These are phyloP conservation scores for Mrakia hoshinonis DNA, from an alignment of 768 basidiomycete species.

Conservation along the genomic window DNA sequence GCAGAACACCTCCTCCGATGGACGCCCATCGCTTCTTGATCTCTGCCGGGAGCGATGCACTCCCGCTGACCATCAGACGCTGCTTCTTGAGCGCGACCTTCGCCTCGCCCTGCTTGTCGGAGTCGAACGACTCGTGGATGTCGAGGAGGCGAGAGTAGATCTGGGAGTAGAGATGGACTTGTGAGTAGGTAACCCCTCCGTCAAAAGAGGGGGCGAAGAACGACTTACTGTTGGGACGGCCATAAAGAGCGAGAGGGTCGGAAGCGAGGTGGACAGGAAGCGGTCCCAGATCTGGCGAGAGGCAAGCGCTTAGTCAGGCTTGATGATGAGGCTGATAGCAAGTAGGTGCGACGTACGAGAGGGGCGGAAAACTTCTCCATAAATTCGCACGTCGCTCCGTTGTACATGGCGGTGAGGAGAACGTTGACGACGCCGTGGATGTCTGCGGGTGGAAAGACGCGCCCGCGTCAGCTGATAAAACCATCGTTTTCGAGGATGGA, in stretches of 20 bases:
- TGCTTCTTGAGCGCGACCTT: conserved; percentile 32
- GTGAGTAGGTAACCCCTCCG: not conserved
- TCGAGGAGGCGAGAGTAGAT: conserved; percentile 27
- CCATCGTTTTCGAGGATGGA: no score
- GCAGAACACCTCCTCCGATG: conserved; percentile 35
- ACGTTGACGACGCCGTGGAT: conserved; percentile 38
- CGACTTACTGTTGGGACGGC: conserved; percentile 36
- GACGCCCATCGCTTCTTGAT: conserved; percentile 36
- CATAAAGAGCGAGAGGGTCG: conserved; percentile 36
- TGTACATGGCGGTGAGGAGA: conserved; percentile 35
- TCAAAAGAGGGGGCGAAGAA: not conserved
- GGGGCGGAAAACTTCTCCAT: conserved; percentile 35
- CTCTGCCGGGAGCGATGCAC: conserved; percentile 36
- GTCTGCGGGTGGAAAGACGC: conserved; percentile 33
- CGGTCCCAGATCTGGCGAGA: conserved; percentile 33
- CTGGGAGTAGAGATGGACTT: not conserved
- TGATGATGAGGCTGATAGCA: not conserved
- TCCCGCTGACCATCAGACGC: conserved; percentile 36
- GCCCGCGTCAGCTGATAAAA: not conserved
- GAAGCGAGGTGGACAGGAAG: conserved; percentile 30
- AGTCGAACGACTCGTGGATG: conserved; percentile 15
- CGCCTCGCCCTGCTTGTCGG: conserved; percentile 28
- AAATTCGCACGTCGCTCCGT: conserved; percentile 37
- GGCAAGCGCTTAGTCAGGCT: not conserved
- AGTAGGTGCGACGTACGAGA: not conserved